phyloP scores from a whole-genome alignment of 2,329 filamentous ascomycete species.

The Fonsecaea pugnacius region DNA sequence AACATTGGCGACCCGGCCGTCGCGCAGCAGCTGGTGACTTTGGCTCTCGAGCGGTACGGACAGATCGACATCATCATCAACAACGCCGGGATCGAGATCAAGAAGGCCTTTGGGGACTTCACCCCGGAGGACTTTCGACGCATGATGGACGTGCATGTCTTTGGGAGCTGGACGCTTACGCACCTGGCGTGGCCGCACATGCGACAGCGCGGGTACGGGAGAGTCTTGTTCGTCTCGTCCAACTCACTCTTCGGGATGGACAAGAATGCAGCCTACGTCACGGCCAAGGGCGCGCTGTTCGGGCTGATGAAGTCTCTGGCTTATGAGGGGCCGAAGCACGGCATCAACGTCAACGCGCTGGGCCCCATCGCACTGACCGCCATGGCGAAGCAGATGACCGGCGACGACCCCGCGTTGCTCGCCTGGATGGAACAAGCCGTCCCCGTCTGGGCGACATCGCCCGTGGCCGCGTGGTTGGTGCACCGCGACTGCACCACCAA shows the following conservation, averaged over 20 bases:
- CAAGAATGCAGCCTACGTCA: constrained; percentile 92
- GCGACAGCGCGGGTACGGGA: constrained; percentile 96
- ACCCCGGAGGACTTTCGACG: background rate
- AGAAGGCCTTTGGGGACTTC: background rate
- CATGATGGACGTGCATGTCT: constrained; percentile 77
- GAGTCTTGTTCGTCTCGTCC: constrained; percentile 85
- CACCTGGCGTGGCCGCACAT: constrained; percentile 95
- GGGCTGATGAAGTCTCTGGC: constrained; percentile 97
- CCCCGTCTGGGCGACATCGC: too few relatives aligned
- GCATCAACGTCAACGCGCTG: constrained; percentile 91
- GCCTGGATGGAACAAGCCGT: too few relatives aligned
- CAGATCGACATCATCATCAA: constrained; percentile 13
- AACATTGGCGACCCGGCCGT: constrained; percentile 71
- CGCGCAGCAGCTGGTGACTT: constrained; percentile 70
- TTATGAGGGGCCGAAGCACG: constrained; percentile 96
- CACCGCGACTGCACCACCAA: too few relatives aligned
- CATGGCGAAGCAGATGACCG: too few relatives aligned
- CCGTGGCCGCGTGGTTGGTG: too few relatives aligned
- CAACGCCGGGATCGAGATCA: background rate
- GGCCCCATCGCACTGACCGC: too few relatives aligned
- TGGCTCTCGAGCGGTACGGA: background rate
- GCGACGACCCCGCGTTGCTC: too few relatives aligned
- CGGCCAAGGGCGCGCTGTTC: constrained; percentile 90
- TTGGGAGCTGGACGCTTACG: constrained; percentile 90
- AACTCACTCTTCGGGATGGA: constrained; percentile 94